These are phyloP conservation scores for Cyclocybe aegerita DNA, from an alignment of 768 basidiomycete genomes.

Conservation along the genomic window DNA sequence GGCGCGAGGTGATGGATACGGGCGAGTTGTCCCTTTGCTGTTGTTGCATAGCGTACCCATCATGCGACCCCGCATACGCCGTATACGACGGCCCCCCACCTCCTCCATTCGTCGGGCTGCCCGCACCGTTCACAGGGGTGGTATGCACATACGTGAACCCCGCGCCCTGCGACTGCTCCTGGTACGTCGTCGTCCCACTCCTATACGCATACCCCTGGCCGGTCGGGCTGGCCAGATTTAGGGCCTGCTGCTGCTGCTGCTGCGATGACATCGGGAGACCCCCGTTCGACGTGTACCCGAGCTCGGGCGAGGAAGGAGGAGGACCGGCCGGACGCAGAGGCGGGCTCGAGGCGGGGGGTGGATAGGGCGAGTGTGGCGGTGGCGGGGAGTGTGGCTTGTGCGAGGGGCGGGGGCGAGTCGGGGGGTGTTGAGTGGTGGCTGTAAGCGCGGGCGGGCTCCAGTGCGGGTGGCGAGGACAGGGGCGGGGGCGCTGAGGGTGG, in stretches of 20 bases:
- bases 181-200: constrained; percentile 42
- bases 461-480: constrained; percentile 39
- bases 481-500: constrained; percentile 24
- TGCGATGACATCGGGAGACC: constrained; percentile 24
- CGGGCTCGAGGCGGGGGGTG: constrained; percentile 7
- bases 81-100: too few relatives aligned
- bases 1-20: constrained; percentile 45
- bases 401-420: constrained; percentile 55
- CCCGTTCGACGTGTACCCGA: constrained; percentile 37
- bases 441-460: constrained; percentile 43
- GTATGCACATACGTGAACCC: constrained; percentile 38
- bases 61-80: constrained; percentile 33
- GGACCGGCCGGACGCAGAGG: constrained; percentile 11
- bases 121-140: constrained; percentile 23
- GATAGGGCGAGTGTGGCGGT: constrained; percentile 27
- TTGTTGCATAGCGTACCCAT: constrained; percentile 19
- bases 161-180: constrained; percentile 38
- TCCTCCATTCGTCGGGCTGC: constrained; percentile 18
- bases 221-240: background rate
- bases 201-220: constrained; percentile 33
- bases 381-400: constrained; percentile 48
- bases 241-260: background rate
- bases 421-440: constrained; percentile 42
- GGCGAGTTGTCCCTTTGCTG: constrained; percentile 20
- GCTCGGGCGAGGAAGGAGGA: constrained; percentile 45